Conservation (phyloP, 192 early-diverging fungal species). For the Rhizoclosmatium sp. region DNA sequence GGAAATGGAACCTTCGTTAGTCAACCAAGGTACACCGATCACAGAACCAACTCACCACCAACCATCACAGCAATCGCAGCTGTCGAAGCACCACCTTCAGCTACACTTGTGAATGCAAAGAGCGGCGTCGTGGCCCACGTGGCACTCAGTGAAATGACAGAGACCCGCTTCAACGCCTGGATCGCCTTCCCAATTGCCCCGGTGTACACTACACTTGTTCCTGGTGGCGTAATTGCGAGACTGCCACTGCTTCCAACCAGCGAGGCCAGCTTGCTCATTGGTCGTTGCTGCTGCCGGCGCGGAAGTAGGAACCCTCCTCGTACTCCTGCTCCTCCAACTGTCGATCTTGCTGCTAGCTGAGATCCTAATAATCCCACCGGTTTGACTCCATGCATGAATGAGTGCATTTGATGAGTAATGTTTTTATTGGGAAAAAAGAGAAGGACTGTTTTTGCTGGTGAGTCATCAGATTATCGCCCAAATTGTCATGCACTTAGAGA, state of each 20-base stretch:
- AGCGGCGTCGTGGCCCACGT: conserved; percentile 27
- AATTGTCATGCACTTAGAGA: too few species aligned
- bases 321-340: too few species aligned
- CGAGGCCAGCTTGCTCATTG: too few species aligned
- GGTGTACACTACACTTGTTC: conserved; percentile 15
- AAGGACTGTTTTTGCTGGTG: too few species aligned
- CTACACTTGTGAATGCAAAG: conserved; percentile 9
- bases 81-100: not conserved
- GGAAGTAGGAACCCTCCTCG: too few species aligned
- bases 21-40: not conserved
- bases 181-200: conserved; percentile 26
- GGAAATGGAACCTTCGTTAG: not conserved
- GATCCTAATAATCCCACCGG: too few species aligned
- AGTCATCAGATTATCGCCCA: too few species aligned
- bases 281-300: too few species aligned
- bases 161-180: conserved; percentile 35
- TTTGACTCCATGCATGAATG: too few species aligned
- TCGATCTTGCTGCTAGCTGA: too few species aligned
- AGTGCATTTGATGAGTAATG: too few species aligned
- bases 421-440: too few species aligned
- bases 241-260: not conserved
- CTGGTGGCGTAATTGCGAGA: not conserved
- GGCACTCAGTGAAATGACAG: conserved; percentile 14
- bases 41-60: conserved; percentile 6
- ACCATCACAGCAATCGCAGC: conserved; percentile 37